Evolutionary conservation across 2,329 filamentous ascomycete genomes (phyloP), one percentile per base, ranked within the genome.

Genomic region (Fusarium euwallaceae): DNA sequence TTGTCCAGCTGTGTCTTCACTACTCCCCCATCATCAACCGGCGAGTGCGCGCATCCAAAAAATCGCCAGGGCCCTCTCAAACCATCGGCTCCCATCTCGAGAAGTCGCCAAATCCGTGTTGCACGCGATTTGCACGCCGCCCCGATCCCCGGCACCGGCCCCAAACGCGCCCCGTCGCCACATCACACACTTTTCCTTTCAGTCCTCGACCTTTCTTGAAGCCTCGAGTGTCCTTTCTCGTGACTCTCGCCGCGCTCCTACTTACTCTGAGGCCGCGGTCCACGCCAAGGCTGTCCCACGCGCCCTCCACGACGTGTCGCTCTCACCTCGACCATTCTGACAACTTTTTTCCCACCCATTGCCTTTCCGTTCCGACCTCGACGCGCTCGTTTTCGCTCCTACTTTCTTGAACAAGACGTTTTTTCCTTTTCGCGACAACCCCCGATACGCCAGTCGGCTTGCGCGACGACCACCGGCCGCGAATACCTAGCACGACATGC

Each of bases 41-140:
- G 85, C 84, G 83, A 87, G 84, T 82, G 86, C 88, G 88, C 88
- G 88, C 88, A 90, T 90, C 87, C 84, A 87, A 89, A 88, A 88
- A 87, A 88, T 89, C 88, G 86, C 87, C 87, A 87, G 85, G 87
- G 86, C 87, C 86, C 86, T 87, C 85, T 85, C 86, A 86, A 87
- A 87, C 83, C 88, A 90, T 90, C 88, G 84, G 87, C 84, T 84
- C 82, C 85, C 87, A 89, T 90, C 88, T 84, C 82, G 83, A 87
- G 84, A 86, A 82, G 82, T 84, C 84, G 84, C 85, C 83, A 86
- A 84, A 84, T 85, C 84, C 84, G 83, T 84, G 85, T 86, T 85
- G 84, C 85, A 88, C 88, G 87, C 88, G 85, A 86, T 86, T 88
- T 86, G 82, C 82, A 86, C 84, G 83, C 86, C 83, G 84, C 81